Base-by-base conservation (phyloP, 441 rosid species). In the Erysimum cheiri region DNA sequence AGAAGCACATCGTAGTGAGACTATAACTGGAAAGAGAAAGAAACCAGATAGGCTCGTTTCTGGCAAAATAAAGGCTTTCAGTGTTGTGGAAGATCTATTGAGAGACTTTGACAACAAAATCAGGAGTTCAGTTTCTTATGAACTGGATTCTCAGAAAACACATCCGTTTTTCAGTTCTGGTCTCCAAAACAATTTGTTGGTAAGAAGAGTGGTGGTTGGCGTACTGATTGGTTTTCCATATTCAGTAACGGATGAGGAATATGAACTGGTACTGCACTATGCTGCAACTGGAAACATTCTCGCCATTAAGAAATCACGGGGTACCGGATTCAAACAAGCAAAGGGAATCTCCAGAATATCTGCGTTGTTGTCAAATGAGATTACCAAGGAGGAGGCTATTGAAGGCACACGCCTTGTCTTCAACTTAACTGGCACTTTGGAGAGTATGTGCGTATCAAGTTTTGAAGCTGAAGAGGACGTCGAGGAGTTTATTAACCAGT, bases 381-480 rank as follows among this genome's bases (percentile, higher is more conserved):
- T 62, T 43, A 76, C 71, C 63, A 67, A 76, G 71, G 84, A 61
- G 65, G 95, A 90, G 59, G 83, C 86, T 50, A 5, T 80, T 36
- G 81, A 85, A 60, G 95, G 92, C 76, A 82, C 83, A 10, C 49
- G 73, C 60, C 83, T 85, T 52, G 86, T 88, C 74, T 90, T 92
- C 58, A 75, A 64, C 53, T 77, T 92, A 75, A 80, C 84, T 12
- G 88, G 87, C 60, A 74, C 77, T 50, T 82, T 78, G 49, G 88
- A 87, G 80, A 80, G 82, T 77, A 70, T 92, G 80, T 78, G 84
- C 31, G 71, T 76, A 57, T 84, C 87, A 0, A 67, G 83, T 54
- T 86, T 67, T 47, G 85, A 86, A 70, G 83, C 65, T 12, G 91
- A 84, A 73, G 85, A 85, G 44, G 80, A 71, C 19, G 82, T 67